Conservation (phyloP, 108 stramenopile species). For the Nitzschia sp. region DNA sequence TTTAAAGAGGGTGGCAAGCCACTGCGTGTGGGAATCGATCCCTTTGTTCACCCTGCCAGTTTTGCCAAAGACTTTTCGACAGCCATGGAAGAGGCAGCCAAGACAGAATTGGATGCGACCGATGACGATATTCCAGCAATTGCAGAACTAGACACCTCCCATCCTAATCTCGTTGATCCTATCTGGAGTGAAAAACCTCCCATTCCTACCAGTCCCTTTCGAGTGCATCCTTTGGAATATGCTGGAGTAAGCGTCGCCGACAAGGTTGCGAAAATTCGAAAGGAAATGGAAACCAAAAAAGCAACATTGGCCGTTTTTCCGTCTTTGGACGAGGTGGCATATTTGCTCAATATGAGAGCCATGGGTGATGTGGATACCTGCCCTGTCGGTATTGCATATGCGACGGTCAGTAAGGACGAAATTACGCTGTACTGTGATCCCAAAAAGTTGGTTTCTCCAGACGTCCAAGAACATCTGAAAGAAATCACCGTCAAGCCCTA, state of each 20-base stretch:
- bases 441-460: constrained; percentile 54
- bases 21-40: constrained; percentile 75
- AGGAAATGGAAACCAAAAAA: constrained; percentile 68
- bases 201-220: constrained; percentile 74
- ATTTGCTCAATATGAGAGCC: constrained; percentile 92
- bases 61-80: constrained; percentile 75
- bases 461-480: constrained; percentile 61
- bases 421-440: constrained; percentile 76
- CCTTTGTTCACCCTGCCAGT: constrained; percentile 73
- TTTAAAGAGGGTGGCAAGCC: constrained; percentile 33
- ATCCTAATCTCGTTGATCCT: constrained; percentile 84
- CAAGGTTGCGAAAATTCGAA: constrained; percentile 78
- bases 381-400: constrained; percentile 94
- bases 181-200: constrained; percentile 89
- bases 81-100: constrained; percentile 58
- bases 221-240: constrained; percentile 88
- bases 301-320: constrained; percentile 87
- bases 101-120: constrained; percentile 30
- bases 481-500: constrained; percentile 71
- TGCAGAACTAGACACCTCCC: constrained; percentile 58
- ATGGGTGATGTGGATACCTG: constrained; percentile 88
- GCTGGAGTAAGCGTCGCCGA: constrained; percentile 80
- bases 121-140: constrained; percentile 36
- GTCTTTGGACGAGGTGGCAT: constrained; percentile 95
- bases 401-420: constrained; percentile 69